Base-by-base conservation (phyloP, 768 basidiomycete genomes). In the Cystoderma amianthinum region DNA sequence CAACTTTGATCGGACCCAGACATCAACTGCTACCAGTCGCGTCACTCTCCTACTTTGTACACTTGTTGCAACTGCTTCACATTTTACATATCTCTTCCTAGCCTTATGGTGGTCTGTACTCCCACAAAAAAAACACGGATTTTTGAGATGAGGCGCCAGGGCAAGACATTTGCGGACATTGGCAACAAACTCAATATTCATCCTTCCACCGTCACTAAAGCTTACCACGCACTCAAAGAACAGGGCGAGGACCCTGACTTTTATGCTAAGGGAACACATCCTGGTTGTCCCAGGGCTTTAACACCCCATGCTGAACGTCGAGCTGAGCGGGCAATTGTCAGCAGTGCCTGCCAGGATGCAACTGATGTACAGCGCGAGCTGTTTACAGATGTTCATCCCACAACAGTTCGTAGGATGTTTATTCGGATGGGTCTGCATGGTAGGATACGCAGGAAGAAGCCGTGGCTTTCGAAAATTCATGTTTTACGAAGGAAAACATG, bases 371-470 rank as follows among this genome's bases (percentile, higher is more conserved):
- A 15, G 9, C 12, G 17, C 9, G 17, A 36, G 16, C n/a, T 6
- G 12, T 36, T 36, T 17, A 7, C 34, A 9, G 9, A 36, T 16
- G 7, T 7, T 36, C 17, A 6, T 7, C 12, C 34, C 7, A 17
- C 12, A 36, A n/a, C 34, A n/a, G n/a, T n/a, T n/a, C n/a, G n/a
- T n/a, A n/a, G n/a, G n/a, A n/a, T n/a, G n/a, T n/a, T 36, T 9
- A 36, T 7, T 6, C n/a, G 17, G 18, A 9, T 9, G 7, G 43
- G 46, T 17, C 24, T 40, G n/a, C 17, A 39, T 44, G 42, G 46
- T 15, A n/a, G 33, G n/a, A 32, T 47, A 17, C 23, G 33, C 4
- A 7, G 43, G n/a, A 30, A 18, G 25, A 42, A 43, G 45, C 45
- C 42, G 11, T 39, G 25, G 36, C 24, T 43, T n/a, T 46, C 41